Evolutionary conservation across 176 grass and related monocot genomes (phyloP).

Genomic region (Hyparrhenia diplandra): DNA sequence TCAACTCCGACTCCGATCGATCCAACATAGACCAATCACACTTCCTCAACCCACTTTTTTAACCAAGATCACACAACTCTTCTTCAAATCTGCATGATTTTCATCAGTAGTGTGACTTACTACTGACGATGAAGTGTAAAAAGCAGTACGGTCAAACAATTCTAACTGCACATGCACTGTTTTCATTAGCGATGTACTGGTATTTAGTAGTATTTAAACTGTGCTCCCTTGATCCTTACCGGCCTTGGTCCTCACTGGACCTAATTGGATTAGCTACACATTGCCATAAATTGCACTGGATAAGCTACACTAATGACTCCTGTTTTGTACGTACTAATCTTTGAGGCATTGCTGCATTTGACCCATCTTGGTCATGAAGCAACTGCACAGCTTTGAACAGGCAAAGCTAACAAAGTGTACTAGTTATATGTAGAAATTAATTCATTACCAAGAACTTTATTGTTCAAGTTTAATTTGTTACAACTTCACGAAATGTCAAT

Average conservation of each 20-base stretch:
- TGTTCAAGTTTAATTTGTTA: background rate
- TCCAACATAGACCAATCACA: conserved; percentile 39
- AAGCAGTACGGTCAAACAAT: conserved; percentile 17
- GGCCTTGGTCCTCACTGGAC: conserved; percentile 2
- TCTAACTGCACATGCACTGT: conserved; percentile 12
- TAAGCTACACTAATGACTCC: conserved; percentile 5
- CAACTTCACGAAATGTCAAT: background rate
- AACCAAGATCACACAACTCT: conserved; percentile 12
- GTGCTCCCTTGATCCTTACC: conserved; percentile 48
- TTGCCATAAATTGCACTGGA: background rate
- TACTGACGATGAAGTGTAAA: background rate
- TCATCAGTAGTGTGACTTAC: background rate
- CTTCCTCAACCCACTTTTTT: conserved; percentile 7
- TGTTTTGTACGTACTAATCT: conserved; percentile 36
- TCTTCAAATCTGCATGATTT: background rate
- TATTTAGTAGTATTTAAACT: conserved; percentile 19
- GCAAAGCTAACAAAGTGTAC: background rate
- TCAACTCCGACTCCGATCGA: conserved; percentile 19
- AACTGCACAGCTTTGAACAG: background rate
- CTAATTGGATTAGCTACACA: conserved; percentile 11
- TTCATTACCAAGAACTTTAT: background rate
- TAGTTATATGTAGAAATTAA: background rate
- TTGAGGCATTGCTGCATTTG: conserved; percentile 32
- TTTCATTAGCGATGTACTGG: background rate
- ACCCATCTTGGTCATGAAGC: conserved; percentile 14